These are phyloP conservation scores for Stachybotrys elegans DNA, from an alignment of 2,329 filamentous ascomycete species.

Conservation along the genomic window DNA sequence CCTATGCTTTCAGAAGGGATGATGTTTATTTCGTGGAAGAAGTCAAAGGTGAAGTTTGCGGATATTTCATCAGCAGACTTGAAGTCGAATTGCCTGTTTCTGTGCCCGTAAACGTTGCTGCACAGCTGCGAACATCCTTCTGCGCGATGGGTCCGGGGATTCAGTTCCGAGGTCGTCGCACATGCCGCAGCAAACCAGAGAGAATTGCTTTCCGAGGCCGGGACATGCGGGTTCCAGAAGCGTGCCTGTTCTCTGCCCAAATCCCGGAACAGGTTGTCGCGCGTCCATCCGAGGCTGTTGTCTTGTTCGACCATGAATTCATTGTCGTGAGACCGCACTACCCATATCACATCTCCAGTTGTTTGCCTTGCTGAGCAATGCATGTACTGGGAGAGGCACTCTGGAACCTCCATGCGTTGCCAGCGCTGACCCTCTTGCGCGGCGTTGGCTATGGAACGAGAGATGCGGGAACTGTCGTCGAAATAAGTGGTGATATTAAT, in stretches of 20 bases:
- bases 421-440: background rate
- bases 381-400: background rate
- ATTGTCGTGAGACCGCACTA: background rate
- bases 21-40: no score
- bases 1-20: no score
- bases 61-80: background rate
- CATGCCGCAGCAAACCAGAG: background rate
- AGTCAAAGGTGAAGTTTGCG: background rate
- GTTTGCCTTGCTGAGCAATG: background rate
- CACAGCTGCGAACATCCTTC: background rate
- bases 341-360: background rate
- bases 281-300: background rate
- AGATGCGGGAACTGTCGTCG: background rate
- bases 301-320: background rate
- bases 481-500: background rate
- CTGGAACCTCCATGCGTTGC: background rate
- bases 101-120: background rate
- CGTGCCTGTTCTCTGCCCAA: background rate
- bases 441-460: background rate
- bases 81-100: background rate
- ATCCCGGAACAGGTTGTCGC: background rate
- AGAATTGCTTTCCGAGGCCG: background rate
- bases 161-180: background rate
- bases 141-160: background rate
- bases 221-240: background rate